Conservation (phyloP, 2,329 filamentous ascomycete species). For the Parasarocladium wereldwijsianum region DNA sequence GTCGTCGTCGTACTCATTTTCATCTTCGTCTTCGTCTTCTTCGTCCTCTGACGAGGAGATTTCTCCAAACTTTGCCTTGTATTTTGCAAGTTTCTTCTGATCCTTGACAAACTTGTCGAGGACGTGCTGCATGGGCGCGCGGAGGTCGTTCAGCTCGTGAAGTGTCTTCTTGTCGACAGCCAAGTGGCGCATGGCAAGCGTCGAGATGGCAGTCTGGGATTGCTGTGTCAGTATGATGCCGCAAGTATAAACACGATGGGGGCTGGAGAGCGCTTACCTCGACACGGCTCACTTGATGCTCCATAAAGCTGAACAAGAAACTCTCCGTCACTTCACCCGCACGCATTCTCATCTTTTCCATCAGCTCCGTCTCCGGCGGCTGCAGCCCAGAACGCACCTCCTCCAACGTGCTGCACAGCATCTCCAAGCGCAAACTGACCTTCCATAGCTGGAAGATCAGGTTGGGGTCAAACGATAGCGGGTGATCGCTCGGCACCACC, state of each 20-base stretch:
- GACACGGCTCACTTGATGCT: constrained; percentile 89
- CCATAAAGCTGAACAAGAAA: constrained; percentile 78
- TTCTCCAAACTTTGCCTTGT: constrained; percentile 38
- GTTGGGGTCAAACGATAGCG: constrained; percentile 67
- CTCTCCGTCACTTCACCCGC: constrained; percentile 80
- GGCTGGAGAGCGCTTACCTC: constrained; percentile 48
- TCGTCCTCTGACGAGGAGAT: constrained; percentile 16
- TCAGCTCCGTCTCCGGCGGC: constrained; percentile 66
- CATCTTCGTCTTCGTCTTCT: constrained; percentile 8
- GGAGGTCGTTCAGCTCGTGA: constrained; percentile 52
- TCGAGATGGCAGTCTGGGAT: constrained; percentile 61
- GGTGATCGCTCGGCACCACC: constrained; percentile 45
- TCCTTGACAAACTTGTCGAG: constrained; percentile 46
- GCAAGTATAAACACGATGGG: too few relatives aligned
- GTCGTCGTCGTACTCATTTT: constrained; percentile 6
- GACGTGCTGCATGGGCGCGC: constrained; percentile 63
- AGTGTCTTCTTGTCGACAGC: constrained; percentile 52
- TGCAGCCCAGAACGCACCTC: constrained; percentile 51
- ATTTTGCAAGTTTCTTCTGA: constrained; percentile 47
- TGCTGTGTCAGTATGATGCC: constrained; percentile 11
- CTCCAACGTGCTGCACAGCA: constrained; percentile 83
- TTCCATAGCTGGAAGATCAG: constrained; percentile 83
- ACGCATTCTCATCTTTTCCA: constrained; percentile 51
- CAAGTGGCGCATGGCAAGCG: constrained; percentile 65
- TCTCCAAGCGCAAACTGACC: constrained; percentile 77